phyloP scores from a whole-genome alignment of 352 stramenopile genomes.

The Paralagenidium karlingii region DNA sequence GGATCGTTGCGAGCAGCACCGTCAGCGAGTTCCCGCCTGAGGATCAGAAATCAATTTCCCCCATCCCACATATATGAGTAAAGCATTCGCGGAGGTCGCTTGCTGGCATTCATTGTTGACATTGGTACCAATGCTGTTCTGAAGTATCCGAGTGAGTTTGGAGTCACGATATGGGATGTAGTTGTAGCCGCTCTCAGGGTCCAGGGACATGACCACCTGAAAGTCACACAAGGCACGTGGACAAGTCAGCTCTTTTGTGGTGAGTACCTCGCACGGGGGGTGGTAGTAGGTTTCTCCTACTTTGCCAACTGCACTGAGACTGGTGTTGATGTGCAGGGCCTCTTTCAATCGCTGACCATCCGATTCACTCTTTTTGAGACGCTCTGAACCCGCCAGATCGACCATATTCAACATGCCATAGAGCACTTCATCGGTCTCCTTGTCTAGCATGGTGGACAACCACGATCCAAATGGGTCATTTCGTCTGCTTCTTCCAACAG shows the following conservation, averaged over 20 bases:
- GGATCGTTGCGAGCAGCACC: conserved; percentile 75
- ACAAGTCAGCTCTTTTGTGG: too few species aligned
- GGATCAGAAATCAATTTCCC: neutral
- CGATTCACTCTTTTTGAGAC: conserved; percentile 80
- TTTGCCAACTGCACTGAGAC: conserved; percentile 71
- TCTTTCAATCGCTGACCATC: conserved; percentile 77
- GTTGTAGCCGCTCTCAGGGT: conserved; percentile 78
- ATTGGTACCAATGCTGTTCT: conserved; percentile 67
- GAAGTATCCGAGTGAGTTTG: conserved; percentile 69
- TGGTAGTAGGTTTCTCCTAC: too few species aligned
- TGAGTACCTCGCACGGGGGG: too few species aligned
- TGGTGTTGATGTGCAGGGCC: conserved; percentile 79
- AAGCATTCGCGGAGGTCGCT: too few species aligned
- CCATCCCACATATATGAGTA: neutral
- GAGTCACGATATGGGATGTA: conserved; percentile 82
- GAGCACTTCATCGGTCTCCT: conserved; percentile 62
- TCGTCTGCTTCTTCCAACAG: neutral
- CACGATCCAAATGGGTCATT: neutral
- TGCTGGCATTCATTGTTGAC: neutral
- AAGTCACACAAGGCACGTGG: too few species aligned
- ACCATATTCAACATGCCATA: conserved; percentile 81
- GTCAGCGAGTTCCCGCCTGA: conserved; percentile 79
- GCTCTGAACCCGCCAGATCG: conserved; percentile 68
- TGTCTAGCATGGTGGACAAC: conserved; percentile 11
- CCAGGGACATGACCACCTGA: conserved; percentile 80